These are phyloP conservation scores for Castanopsis chinensis DNA, from an alignment of 306 rosid genomes.

Conservation along the genomic window DNA sequence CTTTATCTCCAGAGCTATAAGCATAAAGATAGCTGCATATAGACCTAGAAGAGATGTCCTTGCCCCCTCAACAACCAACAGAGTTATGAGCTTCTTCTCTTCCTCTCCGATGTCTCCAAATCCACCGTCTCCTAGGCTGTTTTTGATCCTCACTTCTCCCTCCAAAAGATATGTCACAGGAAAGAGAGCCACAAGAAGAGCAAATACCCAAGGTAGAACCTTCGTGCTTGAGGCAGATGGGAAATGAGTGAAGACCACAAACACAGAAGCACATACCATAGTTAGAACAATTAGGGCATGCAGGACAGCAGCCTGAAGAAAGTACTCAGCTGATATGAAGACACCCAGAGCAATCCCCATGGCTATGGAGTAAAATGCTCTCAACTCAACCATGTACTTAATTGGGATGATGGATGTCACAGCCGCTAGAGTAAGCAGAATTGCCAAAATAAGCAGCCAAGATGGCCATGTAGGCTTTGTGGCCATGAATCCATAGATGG, in stretches of 20 bases:
- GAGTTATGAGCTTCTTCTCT: constrained; percentile 78
- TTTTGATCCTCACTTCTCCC: constrained; percentile 84
- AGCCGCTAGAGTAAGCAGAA: constrained; percentile 90
- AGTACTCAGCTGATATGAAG: constrained; percentile 88
- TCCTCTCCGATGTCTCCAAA: constrained; percentile 77
- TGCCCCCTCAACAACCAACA: constrained; percentile 95
- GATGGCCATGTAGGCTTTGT: constrained; percentile 98
- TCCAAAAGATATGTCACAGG: constrained; percentile 98
- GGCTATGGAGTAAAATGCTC: constrained; percentile 79
- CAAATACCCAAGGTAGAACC: constrained; percentile 96
- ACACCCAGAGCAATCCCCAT: constrained; percentile 88
- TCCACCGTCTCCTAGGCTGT: constrained; percentile 58
- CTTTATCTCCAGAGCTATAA: constrained; percentile 86
- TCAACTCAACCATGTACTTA: constrained; percentile 84
- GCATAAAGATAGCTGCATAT: constrained; percentile 96
- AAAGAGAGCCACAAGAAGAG: constrained; percentile 91
- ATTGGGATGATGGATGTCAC: constrained; percentile 85
- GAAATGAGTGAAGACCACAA: constrained; percentile 89
- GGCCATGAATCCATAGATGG: constrained; percentile 84
- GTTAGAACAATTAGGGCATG: constrained; percentile 82
- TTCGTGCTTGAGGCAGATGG: constrained; percentile 96
- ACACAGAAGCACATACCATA: constrained; percentile 84
- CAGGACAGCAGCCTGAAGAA: constrained; percentile 79
- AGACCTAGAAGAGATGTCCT: constrained; percentile 97
- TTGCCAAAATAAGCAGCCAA: constrained; percentile 87